phyloP scores from a whole-genome alignment of 345 rosid species.

The Dimocarpus longan region DNA sequence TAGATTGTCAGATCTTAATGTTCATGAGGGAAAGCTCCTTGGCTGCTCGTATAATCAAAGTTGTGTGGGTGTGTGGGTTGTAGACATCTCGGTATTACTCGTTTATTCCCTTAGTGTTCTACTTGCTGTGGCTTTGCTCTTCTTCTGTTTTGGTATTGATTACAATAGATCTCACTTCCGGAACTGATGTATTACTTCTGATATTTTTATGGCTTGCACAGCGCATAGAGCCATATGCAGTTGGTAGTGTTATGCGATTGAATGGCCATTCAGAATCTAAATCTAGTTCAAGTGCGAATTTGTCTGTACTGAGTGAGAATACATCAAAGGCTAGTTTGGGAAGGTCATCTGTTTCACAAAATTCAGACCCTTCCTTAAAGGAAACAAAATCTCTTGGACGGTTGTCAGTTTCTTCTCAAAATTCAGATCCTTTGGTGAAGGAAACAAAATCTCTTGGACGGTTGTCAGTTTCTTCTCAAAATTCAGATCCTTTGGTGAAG shows the following conservation, averaged over 20 bases:
- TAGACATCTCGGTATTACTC: constrained; percentile 81
- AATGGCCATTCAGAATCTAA: constrained; percentile 68
- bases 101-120: not conserved
- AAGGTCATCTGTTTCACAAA: constrained; percentile 57
- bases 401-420: constrained; percentile 73
- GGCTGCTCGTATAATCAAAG: constrained; percentile 98
- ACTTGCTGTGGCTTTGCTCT: constrained; percentile 17
- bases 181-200: constrained; percentile 17
- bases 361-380: constrained; percentile 44
- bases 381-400: constrained; percentile 84
- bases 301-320: constrained; percentile 59
- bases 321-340: constrained; percentile 52
- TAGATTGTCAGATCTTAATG: constrained; percentile 88
- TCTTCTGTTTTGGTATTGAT: constrained; percentile 25
- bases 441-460: constrained; percentile 84
- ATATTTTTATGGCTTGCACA: constrained; percentile 32
- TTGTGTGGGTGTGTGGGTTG: constrained; percentile 99
- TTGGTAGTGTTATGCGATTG: constrained; percentile 46
- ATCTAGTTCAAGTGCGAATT: constrained; percentile 57
- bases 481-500: constrained; percentile 46
- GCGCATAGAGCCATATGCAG: constrained; percentile 76
- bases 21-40: constrained; percentile 97
- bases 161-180: constrained; percentile 16
- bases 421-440: constrained; percentile 46
- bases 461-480: constrained; percentile 73